These are phyloP conservation scores for Exophiala mesophila DNA, from an alignment of 2,329 filamentous ascomycete genomes.

Conservation along the genomic window DNA sequence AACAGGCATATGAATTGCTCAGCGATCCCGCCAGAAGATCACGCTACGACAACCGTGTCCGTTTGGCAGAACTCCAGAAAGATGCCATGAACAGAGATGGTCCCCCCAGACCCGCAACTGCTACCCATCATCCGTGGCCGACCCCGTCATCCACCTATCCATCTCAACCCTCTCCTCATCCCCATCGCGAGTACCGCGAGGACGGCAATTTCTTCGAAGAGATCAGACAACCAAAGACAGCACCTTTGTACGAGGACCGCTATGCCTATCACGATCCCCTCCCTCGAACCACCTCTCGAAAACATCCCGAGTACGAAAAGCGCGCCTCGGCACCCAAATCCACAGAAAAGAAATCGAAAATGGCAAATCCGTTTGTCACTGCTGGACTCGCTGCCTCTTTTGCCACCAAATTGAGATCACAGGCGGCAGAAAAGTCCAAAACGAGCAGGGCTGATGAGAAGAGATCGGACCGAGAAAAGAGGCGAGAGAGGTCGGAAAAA, in stretches of 20 bases:
- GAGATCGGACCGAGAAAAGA: conserved; percentile 40
- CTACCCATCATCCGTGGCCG: conserved; percentile 2
- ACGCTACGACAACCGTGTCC: conserved; percentile 73
- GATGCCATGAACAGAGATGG: conserved; percentile 47
- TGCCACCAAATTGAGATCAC: conserved; percentile 19
- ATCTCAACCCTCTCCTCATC: conserved; percentile 13
- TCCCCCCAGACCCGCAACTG: conserved; percentile 14
- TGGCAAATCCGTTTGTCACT: conserved; percentile 26
- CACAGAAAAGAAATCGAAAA: conserved; percentile 34
- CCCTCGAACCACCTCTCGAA: conserved; percentile 34
- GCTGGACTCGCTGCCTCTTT: conserved; percentile 9
- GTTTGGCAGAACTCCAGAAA: conserved; percentile 60
- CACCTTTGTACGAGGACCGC: conserved; percentile 36
- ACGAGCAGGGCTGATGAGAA: conserved; percentile 33
- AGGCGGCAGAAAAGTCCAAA: conserved; percentile 19
- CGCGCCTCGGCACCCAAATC: conserved; percentile 30
- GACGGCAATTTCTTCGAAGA: conserved; percentile 38
- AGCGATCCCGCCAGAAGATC: conserved; percentile 67
- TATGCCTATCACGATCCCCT: conserved; percentile 35
- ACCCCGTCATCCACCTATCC: conserved; percentile 6
- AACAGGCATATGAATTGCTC: conserved; percentile 87
- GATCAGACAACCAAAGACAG: conserved; percentile 37
- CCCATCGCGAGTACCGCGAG: conserved; percentile 37
- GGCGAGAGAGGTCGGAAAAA: conserved; percentile 38
- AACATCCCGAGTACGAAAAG: conserved; percentile 35